phyloP scores from a whole-genome alignment of 179 eudicot genomes.

The Kewa caespitosa region DNA sequence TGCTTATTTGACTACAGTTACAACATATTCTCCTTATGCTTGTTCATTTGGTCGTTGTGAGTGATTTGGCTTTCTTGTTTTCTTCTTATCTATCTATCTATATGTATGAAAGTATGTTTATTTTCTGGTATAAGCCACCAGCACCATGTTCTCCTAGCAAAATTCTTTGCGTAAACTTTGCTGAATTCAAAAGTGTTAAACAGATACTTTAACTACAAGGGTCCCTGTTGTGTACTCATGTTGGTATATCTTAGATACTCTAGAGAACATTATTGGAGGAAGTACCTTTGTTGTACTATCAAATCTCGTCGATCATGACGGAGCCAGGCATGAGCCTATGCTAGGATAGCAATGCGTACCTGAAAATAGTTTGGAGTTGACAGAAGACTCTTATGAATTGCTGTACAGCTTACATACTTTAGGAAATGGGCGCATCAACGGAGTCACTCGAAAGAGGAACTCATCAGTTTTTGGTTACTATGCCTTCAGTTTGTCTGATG shows the following conservation, averaged over 20 bases:
- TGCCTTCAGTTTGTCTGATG: background rate
- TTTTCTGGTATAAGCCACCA: background rate
- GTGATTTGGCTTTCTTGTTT: background rate
- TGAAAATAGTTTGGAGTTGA: background rate
- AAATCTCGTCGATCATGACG: constrained; percentile 1
- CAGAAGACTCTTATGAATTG: background rate
- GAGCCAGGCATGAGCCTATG: background rate
- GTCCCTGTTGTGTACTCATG: background rate
- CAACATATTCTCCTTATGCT: background rate
- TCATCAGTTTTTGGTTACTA: background rate
- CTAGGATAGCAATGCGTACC: background rate
- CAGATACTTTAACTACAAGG: background rate
- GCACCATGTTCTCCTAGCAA: background rate
- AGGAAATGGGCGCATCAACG: background rate
- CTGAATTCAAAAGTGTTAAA: background rate
- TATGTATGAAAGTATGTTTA: background rate
- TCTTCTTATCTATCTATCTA: background rate
- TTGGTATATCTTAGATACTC: background rate
- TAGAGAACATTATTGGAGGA: background rate
- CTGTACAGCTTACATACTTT: background rate
- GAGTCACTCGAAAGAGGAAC: background rate
- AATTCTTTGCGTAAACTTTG: background rate
- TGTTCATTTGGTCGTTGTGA: background rate
- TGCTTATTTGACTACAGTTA: constrained; percentile 8
- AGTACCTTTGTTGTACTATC: background rate